Evolutionary conservation across 495 filamentous ascomycete genomes (phyloP).

Genomic region (Penicillium bialowiezense): DNA sequence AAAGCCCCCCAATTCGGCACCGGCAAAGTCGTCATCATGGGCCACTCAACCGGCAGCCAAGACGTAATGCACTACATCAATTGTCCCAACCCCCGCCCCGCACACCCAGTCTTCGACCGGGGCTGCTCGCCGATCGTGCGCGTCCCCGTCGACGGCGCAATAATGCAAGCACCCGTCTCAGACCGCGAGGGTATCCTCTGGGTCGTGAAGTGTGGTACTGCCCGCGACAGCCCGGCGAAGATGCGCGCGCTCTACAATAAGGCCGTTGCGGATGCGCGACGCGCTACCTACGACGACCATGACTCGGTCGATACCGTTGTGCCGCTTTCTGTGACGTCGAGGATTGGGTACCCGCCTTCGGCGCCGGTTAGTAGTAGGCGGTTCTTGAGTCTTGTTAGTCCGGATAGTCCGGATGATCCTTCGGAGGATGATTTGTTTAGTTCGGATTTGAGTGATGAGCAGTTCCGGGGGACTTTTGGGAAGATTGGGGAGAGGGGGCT

Average conservation of each 20-base stretch:
- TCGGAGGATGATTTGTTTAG: constrained; percentile 88
- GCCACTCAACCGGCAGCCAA: constrained; percentile 83
- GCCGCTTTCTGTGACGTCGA: constrained; percentile 31
- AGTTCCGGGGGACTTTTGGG: constrained; percentile 62
- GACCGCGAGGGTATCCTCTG: constrained; percentile 69
- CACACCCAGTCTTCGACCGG: constrained; percentile 31
- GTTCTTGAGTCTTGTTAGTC: constrained; percentile 62
- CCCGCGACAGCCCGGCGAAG: constrained; percentile 24
- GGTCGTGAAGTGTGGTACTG: constrained; percentile 31
- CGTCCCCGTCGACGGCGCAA: constrained; percentile 65
- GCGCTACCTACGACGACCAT: constrained; percentile 18
- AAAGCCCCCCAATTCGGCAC: constrained; percentile 22
- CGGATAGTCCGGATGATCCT: constrained; percentile 43
- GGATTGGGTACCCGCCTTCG: constrained; percentile 33
- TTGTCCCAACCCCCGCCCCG: constrained; percentile 31
- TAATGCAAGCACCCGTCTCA: constrained; percentile 76
- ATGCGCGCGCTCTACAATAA: constrained; percentile 30
- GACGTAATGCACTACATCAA: constrained; percentile 74
- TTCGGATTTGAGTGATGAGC: constrained; percentile 63
- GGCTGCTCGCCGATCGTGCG: constrained; percentile 26
- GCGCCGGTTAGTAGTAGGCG: constrained; percentile 61
- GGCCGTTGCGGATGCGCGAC: constrained; percentile 22
- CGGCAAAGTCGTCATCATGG: constrained; percentile 50
- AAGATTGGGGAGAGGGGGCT: constrained; percentile 48
- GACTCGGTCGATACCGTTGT: constrained; percentile 31